Conservation (phyloP, 768 basidiomycete species). For the Trametes villosa region DNA sequence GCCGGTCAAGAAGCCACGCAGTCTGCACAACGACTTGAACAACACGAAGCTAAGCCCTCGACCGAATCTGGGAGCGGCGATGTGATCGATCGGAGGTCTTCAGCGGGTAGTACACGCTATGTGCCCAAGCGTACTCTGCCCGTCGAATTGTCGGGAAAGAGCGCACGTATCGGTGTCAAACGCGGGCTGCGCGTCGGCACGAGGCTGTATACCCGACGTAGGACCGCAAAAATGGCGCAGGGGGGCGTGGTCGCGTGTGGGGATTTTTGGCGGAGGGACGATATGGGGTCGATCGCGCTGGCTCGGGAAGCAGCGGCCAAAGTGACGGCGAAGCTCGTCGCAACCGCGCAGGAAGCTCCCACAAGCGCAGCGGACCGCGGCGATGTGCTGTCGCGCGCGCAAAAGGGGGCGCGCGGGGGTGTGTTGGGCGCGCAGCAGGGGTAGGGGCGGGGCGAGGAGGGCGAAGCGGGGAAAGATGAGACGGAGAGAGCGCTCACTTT, state of each 20-base stretch:
- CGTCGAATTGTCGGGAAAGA: no score
- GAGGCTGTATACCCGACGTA: no score
- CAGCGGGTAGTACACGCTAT: no score
- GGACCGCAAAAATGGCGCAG: neutral
- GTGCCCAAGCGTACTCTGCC: no score
- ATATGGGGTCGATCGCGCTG: conserved; percentile 9
- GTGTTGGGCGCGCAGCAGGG: neutral
- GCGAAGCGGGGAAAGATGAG: conserved; percentile 10
- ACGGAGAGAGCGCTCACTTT: conserved; percentile 55
- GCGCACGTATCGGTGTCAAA: no score
- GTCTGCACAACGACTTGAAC: neutral
- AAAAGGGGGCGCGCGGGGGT: neutral
- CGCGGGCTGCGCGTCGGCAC: no score
- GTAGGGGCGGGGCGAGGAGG: neutral
- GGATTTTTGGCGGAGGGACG: neutral
- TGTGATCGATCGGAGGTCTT: neutral
- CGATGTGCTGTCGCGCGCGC: conserved; percentile 5
- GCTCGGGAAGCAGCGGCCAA: conserved; percentile 8
- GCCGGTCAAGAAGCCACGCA: neutral
- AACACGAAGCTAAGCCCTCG: neutral
- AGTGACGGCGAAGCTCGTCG: neutral
- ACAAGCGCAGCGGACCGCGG: neutral
- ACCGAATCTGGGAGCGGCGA: neutral
- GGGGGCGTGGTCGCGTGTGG: neutral
- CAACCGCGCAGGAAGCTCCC: neutral